Percentiles rank a stretch among this genome's conserved stretches.
These are phyloP conservation scores for Pestalotiopsis sp. DNA, from an alignment of 2,329 filamentous ascomycete genomes.

Conservation along the genomic window DNA sequence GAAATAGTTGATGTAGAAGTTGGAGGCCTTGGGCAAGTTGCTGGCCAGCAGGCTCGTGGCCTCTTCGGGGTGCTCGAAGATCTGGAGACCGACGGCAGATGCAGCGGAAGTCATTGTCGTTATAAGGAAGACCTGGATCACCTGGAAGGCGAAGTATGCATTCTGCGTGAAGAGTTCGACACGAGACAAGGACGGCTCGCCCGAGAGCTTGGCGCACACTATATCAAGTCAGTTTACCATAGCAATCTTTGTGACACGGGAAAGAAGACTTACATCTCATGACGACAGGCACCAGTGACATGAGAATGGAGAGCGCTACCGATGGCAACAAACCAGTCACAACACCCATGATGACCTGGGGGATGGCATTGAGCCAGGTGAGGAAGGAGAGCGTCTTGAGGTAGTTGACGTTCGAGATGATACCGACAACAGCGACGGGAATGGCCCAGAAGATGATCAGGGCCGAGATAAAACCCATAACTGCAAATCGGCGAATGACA, in stretches of 20 bases:
- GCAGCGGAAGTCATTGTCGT: slow-evolving; percentile 83
- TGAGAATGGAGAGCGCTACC: slow-evolving; percentile 77
- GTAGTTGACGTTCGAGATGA: slow-evolving; percentile 81
- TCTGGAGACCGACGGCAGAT: slow-evolving; percentile 65
- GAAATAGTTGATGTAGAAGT: slow-evolving; percentile 96
- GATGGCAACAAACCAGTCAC: slow-evolving; percentile 84
- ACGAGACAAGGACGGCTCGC: slow-evolving; percentile 76
- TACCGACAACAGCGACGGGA: slow-evolving; percentile 77
- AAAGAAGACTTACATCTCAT: slow-evolving; percentile 64
- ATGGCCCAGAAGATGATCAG: slow-evolving; percentile 87
- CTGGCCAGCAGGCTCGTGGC: slow-evolving; percentile 68
- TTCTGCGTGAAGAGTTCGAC: slow-evolving; percentile 91
- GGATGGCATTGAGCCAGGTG: slow-evolving; percentile 71
- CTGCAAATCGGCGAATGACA: slow-evolving; percentile 70
- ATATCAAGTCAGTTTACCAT: neutral
- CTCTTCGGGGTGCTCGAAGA: slow-evolving; percentile 63
- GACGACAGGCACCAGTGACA: slow-evolving; percentile 82
- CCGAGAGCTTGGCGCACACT: slow-evolving; percentile 79
- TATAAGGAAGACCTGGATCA: slow-evolving; percentile 90
- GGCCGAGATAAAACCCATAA: slow-evolving; percentile 72
- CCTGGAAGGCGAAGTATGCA: slow-evolving; percentile 87
- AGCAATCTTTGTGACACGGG: too few species aligned
- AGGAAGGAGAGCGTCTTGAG: slow-evolving; percentile 68
- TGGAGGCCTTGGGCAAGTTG: slow-evolving; percentile 81
- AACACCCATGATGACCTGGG: slow-evolving; percentile 73